Percentiles rank a stretch among this genome's conserved stretches.
Evolutionary conservation across 768 basidiomycete species (phyloP).

Genomic region (Naganishia vishniacii): DNA sequence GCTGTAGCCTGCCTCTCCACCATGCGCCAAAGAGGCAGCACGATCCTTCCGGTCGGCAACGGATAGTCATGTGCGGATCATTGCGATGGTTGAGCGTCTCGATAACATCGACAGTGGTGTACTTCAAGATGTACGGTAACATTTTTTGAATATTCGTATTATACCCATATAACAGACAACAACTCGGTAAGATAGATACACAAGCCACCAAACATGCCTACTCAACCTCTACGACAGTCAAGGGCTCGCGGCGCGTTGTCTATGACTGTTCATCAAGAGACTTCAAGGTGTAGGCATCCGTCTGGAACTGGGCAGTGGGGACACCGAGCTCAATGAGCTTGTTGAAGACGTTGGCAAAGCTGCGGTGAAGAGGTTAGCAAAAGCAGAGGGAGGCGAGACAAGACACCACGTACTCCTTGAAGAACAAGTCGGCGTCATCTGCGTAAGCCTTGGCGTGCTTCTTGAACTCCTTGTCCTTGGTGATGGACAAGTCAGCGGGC

Average conservation of each 20-base stretch:
- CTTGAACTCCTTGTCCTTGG: slow-evolving; percentile 87
- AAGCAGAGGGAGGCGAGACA: too few relatives aligned
- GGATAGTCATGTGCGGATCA: too few relatives aligned
- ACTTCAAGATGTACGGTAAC: too few relatives aligned
- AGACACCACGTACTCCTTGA: slow-evolving; percentile 68
- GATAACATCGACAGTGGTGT: too few relatives aligned
- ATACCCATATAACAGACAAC: neutral
- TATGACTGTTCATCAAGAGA: slow-evolving; percentile 50
- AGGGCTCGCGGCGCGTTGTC: neutral
- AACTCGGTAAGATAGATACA: neutral
- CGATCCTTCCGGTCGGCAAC: too few relatives aligned
- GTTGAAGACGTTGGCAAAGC: slow-evolving; percentile 73
- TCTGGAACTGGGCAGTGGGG: slow-evolving; percentile 67
- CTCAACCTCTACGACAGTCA: neutral
- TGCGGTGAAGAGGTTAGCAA: too few relatives aligned
- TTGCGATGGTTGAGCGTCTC: too few relatives aligned
- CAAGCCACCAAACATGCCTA: neutral
- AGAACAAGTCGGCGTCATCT: slow-evolving; percentile 75
- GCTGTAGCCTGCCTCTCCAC: too few relatives aligned
- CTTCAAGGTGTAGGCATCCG: slow-evolving; percentile 73
- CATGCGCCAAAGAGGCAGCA: too few relatives aligned
- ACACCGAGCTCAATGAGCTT: slow-evolving; percentile 91
- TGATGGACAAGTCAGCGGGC: slow-evolving; percentile 82
- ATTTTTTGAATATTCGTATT: neutral
- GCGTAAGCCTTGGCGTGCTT: slow-evolving; percentile 83